Evolutionary conservation across 164 flowering plant species (phyloP), one percentile per base, ranked within the genome.

Genomic region (Liriodendron chinense): DNA sequence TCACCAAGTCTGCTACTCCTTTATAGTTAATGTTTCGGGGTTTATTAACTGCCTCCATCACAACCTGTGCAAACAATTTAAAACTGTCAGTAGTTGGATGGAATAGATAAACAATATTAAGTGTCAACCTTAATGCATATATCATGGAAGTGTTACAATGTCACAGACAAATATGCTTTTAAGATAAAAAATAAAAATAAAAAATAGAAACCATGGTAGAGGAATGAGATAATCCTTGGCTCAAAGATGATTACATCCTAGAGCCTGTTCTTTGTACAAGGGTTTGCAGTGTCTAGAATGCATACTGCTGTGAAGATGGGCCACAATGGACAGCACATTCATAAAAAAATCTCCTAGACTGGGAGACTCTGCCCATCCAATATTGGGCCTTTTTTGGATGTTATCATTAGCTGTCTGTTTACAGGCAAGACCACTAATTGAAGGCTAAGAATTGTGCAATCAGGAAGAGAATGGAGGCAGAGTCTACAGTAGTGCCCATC

Each of bases 21-120:
- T 94, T 94, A 76, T 94, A 94, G 47, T 78, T 76, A 43, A 94
- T 82, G 79, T 86, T 94, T 43, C 91, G 85, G 76, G 98, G 98
- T 83, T 90, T 91, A 82, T 90, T 92, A 67, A 94, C 98, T 68
- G 98, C 97, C 25, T 92, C 94, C 96, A 92, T 92, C 80, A 94
- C 94, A 75, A 94, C 96, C 97, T 92, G 80, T 16, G 69, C 57
- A 69, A 50, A 69, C 47, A 49, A 79, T 43, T 26, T 28, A 13
- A 2, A 66, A 25, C 20, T 16, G 47, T 66, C 16, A 66, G n/a
- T 14, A 66, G 43, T 7, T 25, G n/a, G 14, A 5, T 66, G 69
- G 14, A 66, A 13, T 26, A 66, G 13, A 66, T 25, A 18, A 25
- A 22, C 65, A 62, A 62, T 56, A 9, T 18, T 21, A 21, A 62